Conservation (phyloP, 495 filamentous ascomycete species). For the Hapsidospora chrysogenum region DNA sequence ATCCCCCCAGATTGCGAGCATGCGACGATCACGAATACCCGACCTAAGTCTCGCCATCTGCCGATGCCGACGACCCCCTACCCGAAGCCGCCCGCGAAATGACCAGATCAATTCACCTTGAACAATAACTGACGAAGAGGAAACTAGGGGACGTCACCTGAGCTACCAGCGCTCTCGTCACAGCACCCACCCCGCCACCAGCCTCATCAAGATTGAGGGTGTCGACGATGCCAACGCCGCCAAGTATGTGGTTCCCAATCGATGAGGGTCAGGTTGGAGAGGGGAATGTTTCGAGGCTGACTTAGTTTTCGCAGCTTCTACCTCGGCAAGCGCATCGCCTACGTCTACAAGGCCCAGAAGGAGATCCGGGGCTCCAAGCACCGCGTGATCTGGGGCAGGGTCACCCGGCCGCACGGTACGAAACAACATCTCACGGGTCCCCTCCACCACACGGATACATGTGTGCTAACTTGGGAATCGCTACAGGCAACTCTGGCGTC, state of each 20-base stretch:
- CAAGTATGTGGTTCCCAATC: conserved; percentile 37
- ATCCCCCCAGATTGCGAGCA: too few relatives aligned
- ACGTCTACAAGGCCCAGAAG: conserved; percentile 85
- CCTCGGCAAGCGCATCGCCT: conserved; percentile 90
- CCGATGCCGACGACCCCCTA: too few relatives aligned
- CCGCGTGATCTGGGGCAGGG: conserved; percentile 97
- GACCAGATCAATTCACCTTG: too few relatives aligned
- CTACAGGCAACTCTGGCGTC: conserved; percentile 79
- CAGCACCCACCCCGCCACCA: conserved; percentile 68
- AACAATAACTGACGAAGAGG: conserved; percentile 12
- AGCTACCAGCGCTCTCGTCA: conserved; percentile 85
- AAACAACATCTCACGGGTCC: not conserved
- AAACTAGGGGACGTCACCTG: conserved; percentile 68
- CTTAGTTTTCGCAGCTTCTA: conserved; percentile 49
- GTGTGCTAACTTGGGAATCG: conserved; percentile 1
- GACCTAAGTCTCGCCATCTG: too few relatives aligned
- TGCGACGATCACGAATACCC: conserved; percentile 4
- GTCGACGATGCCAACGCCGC: conserved; percentile 77
- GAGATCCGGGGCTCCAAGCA: conserved; percentile 94
- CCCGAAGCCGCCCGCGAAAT: too few relatives aligned
- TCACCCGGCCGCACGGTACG: conserved; percentile 83
- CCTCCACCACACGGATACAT: too few relatives aligned
- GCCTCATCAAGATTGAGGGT: conserved; percentile 92
- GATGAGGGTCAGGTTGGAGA: not conserved
- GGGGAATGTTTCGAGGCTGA: too few relatives aligned